These are phyloP conservation scores for Fusarium anguioides DNA, from an alignment of 2,329 filamentous ascomycete genomes.

Conservation along the genomic window DNA sequence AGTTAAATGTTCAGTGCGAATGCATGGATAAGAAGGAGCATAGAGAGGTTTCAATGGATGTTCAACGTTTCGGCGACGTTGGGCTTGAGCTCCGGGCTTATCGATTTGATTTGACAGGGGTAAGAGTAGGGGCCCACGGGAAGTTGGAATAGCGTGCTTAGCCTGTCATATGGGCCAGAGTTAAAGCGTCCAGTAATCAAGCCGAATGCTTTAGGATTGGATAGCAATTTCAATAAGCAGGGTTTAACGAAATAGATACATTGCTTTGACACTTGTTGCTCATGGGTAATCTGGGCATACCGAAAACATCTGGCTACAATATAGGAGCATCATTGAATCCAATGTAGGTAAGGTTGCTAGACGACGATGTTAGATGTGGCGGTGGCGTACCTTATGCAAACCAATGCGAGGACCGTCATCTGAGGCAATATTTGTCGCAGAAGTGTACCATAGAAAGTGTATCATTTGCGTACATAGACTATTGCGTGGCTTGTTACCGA, in stretches of 20 bases:
- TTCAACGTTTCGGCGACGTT: slow-evolving; percentile 31
- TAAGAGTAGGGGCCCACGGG: slow-evolving; percentile 11
- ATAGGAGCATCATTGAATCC: background rate
- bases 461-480: background rate
- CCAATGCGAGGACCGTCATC: background rate
- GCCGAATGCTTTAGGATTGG: background rate
- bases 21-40: slow-evolving; percentile 21
- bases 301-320: background rate
- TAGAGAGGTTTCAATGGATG: slow-evolving; percentile 27
- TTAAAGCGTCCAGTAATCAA: background rate
- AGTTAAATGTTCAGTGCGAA: slow-evolving; percentile 32
- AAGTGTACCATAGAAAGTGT: background rate
- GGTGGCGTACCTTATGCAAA: slow-evolving; percentile 17
- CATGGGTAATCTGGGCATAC: background rate
- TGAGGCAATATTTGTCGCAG: slow-evolving; percentile 21
- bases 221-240: slow-evolving; percentile 5
- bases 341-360: background rate
- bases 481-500: background rate
- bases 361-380: slow-evolving; percentile 9
- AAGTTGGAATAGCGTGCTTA: slow-evolving; percentile 17
- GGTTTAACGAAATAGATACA: background rate
- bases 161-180: background rate
- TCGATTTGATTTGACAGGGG: slow-evolving; percentile 43
- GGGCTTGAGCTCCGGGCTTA: slow-evolving; percentile 38
- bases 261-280: background rate